Evolutionary conservation across 2,329 filamentous ascomycete genomes (phyloP).

Genomic region (Alternaria sp.): DNA sequence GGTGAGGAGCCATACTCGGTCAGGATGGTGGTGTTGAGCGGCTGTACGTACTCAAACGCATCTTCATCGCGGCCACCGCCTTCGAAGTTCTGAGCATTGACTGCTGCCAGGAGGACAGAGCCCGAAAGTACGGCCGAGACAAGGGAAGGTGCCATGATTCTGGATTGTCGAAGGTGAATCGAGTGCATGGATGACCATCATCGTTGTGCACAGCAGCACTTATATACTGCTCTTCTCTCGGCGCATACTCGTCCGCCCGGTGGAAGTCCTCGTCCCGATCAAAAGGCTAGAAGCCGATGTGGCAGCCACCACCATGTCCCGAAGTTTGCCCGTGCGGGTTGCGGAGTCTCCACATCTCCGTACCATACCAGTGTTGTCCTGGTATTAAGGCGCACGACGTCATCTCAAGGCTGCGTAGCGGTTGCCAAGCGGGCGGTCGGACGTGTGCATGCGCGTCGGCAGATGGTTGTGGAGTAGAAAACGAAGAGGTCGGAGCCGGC

Average conservation of each 20-base stretch:
- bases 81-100: constrained; percentile 33
- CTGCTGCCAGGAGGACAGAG: constrained; percentile 29
- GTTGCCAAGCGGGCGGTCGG: constrained; percentile 28
- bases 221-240: constrained; percentile 25
- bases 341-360: constrained; percentile 18
- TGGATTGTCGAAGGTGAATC: constrained; percentile 7
- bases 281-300: not conserved
- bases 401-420: constrained; percentile 15
- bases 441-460: constrained; percentile 21
- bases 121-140: constrained; percentile 27
- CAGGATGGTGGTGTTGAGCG: constrained; percentile 38
- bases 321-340: constrained; percentile 30
- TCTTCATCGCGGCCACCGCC: constrained; percentile 21
- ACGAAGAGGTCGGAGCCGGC: constrained; percentile 3
- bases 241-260: constrained; percentile 2
- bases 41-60: constrained; percentile 39
- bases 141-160: constrained; percentile 37
- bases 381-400: constrained; percentile 5
- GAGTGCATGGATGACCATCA: constrained; percentile 4
- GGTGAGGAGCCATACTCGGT: constrained; percentile 37
- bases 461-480: constrained; percentile 15
- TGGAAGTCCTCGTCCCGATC: not conserved
- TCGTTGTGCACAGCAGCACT: constrained; percentile 1
- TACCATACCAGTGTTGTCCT: constrained; percentile 22
- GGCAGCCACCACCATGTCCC: constrained; percentile 13